These are phyloP conservation scores for Cutaneotrichosporon sp. DNA, from an alignment of 1,284 basidiomycete species.

Conservation along the genomic window DNA sequence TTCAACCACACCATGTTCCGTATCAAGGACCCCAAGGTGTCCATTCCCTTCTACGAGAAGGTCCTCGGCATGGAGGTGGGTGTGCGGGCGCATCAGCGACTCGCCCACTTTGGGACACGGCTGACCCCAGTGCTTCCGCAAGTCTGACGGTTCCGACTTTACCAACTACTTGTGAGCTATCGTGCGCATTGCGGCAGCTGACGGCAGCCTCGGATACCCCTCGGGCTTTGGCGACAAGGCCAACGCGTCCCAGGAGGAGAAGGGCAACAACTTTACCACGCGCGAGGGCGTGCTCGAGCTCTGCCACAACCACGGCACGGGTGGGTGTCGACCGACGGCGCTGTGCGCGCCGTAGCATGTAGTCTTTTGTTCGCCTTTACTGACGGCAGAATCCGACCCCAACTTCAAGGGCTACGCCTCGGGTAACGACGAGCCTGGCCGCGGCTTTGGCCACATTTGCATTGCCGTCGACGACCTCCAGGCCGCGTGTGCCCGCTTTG, in stretches of 20 bases:
- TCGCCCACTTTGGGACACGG: too few relatives aligned
- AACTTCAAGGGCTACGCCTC: conserved; percentile 71
- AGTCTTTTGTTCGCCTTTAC: not conserved
- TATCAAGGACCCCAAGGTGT: conserved; percentile 78
- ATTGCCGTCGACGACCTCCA: conserved; percentile 73
- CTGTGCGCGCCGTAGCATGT: too few relatives aligned
- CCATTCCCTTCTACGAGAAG: conserved; percentile 64
- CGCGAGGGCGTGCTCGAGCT: conserved; percentile 65
- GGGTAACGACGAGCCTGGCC: conserved; percentile 77
- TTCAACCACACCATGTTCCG: conserved; percentile 74
- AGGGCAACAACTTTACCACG: conserved; percentile 34
- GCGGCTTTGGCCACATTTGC: conserved; percentile 81
- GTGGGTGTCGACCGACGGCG: conserved; percentile 18
- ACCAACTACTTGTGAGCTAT: conserved; percentile 42
- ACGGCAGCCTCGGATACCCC: conserved; percentile 35
- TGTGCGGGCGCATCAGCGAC: not conserved
- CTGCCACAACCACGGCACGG: conserved; percentile 86
- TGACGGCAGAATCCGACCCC: conserved; percentile 56
- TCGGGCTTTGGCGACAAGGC: conserved; percentile 33
- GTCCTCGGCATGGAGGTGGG: conserved; percentile 74
- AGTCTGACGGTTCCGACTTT: conserved; percentile 44
- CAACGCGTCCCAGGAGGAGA: conserved; percentile 37
- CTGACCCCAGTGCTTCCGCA: conserved; percentile 31
- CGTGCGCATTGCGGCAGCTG: not conserved
- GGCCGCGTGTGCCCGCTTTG: conserved; percentile 76